phyloP scores from a whole-genome alignment of 78 protist species.

The Capsaspora owczarzaki region DNA sequence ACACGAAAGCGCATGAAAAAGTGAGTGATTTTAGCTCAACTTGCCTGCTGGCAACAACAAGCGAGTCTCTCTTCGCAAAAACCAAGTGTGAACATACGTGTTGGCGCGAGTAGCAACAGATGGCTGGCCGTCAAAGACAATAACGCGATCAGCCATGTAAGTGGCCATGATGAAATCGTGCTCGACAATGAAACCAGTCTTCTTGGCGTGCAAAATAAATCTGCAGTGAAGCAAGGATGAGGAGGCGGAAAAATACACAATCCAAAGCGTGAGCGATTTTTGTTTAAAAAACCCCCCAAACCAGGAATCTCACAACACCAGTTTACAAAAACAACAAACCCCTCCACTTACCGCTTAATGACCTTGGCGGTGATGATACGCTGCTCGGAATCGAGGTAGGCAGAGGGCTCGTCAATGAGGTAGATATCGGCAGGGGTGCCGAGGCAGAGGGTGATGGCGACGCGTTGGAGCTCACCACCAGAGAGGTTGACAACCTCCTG shows the following conservation, averaged over 20 bases:
- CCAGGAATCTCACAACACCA: no score
- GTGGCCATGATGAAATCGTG: slow-evolving; percentile 99
- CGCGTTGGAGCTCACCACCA: slow-evolving; percentile 99
- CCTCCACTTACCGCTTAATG: slow-evolving; percentile 78
- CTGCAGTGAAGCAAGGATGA: slow-evolving; percentile 5
- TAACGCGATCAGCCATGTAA: slow-evolving; percentile 96
- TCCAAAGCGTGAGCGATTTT: no score
- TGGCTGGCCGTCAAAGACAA: slow-evolving; percentile 89
- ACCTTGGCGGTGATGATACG: slow-evolving; percentile 93
- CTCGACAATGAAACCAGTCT: slow-evolving; percentile 98
- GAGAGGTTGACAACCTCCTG: slow-evolving; percentile 78
- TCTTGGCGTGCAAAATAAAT: slow-evolving; percentile 92
- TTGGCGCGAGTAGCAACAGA: slow-evolving; percentile 48
- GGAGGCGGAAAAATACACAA: not conserved
- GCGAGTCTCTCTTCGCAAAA: no score
- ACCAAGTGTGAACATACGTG: not conserved
- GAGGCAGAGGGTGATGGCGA: slow-evolving; percentile 88
- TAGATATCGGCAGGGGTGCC: slow-evolving; percentile 98
- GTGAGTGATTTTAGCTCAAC: no score
- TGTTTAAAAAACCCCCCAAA: no score
- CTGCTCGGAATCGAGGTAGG: slow-evolving; percentile 99
- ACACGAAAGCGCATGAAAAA: no score
- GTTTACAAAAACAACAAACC: not conserved
- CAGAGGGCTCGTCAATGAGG: slow-evolving; percentile 99
- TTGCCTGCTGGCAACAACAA: no score